Conservation (phyloP, 2,329 filamentous ascomycete species). For the Zarea fungicola region DNA sequence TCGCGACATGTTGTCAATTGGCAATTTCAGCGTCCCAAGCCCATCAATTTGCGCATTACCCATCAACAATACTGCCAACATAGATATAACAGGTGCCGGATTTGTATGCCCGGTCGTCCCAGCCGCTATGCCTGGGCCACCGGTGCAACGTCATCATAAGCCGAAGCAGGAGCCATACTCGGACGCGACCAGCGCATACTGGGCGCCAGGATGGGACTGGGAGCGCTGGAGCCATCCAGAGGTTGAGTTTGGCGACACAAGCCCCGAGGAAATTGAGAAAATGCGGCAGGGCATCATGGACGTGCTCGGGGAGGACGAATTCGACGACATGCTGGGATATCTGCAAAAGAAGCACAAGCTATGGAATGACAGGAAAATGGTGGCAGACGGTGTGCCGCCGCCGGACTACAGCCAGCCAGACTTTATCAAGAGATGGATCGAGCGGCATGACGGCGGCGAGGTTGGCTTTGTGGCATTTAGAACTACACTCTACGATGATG, state of each 20-base stretch:
- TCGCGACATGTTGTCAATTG: neutral
- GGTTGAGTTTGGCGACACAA: constrained; percentile 7
- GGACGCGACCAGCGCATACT: constrained; percentile 19
- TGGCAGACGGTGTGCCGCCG: neutral
- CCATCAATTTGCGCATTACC: neutral
- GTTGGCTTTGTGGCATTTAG: constrained; percentile 17
- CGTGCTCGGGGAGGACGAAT: constrained; percentile 15
- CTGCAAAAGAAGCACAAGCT: constrained; percentile 1
- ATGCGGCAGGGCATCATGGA: constrained; percentile 15
- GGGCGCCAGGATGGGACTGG: constrained; percentile 19
- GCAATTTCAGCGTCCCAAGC: neutral
- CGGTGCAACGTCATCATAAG: neutral
- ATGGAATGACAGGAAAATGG: constrained; percentile 5
- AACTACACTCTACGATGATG: constrained; percentile 12
- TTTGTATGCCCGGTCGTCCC: neutral
- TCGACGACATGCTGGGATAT: constrained; percentile 6
- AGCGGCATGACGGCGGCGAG: neutral
- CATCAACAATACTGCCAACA: too few relatives aligned
- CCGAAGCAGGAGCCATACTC: constrained; percentile 12
- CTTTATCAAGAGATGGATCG: constrained; percentile 14
- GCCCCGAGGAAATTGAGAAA: constrained; percentile 16
- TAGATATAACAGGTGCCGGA: neutral
- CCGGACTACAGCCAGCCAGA: constrained; percentile 10
- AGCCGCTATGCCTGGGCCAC: neutral
- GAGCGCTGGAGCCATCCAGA: constrained; percentile 15